A percentile compares a stretch with the other conserved stretches of the same genome.
These are phyloP conservation scores for Phytophthora macrochlamydospora DNA, from an alignment of 352 stramenopile species.

Conservation along the genomic window DNA sequence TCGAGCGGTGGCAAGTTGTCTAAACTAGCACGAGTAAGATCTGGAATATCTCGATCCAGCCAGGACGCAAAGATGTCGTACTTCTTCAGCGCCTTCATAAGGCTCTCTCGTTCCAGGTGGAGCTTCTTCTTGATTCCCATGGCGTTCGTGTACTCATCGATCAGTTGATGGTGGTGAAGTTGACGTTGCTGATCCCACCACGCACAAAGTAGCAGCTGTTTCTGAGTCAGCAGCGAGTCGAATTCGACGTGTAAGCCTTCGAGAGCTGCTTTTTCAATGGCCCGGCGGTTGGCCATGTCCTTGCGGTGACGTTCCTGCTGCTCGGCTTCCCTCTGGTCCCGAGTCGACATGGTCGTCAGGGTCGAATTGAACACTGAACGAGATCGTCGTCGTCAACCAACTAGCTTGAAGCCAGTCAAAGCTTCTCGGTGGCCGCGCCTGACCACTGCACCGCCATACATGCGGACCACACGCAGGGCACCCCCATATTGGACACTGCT, in stretches of 20 bases:
- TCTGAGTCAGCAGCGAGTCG: constrained; percentile 1
- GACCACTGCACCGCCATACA: no score
- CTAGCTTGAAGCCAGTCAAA: no score
- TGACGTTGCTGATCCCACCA: constrained; percentile 4
- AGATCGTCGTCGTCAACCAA: no score
- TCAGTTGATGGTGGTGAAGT: not conserved
- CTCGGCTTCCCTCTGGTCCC: constrained; percentile 5
- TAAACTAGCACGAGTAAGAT: not conserved
- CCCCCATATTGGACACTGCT: no score
- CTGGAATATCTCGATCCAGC: constrained; percentile 17
- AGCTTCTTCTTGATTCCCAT: constrained; percentile 29
- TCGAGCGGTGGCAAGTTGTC: not conserved
- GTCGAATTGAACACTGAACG: constrained; percentile 11
- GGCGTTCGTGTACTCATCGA: constrained; percentile 8
- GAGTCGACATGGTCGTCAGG: constrained; percentile 8
- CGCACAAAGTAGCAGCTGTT: constrained; percentile 9
- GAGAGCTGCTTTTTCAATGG: constrained; percentile 3
- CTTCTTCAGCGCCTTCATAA: constrained; percentile 17
- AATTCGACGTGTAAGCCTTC: constrained; percentile 6
- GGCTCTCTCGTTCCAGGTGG: constrained; percentile 11
- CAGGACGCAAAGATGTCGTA: constrained; percentile 29
- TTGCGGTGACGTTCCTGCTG: constrained; percentile 17
- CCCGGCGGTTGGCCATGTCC: constrained; percentile 20
- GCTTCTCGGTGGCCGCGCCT: not conserved
- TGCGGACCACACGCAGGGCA: no score